A percentile compares a stretch with the other conserved stretches of the same genome.
Conservation (phyloP, 495 filamentous ascomycete genomes). For the Podospora sp. region DNA sequence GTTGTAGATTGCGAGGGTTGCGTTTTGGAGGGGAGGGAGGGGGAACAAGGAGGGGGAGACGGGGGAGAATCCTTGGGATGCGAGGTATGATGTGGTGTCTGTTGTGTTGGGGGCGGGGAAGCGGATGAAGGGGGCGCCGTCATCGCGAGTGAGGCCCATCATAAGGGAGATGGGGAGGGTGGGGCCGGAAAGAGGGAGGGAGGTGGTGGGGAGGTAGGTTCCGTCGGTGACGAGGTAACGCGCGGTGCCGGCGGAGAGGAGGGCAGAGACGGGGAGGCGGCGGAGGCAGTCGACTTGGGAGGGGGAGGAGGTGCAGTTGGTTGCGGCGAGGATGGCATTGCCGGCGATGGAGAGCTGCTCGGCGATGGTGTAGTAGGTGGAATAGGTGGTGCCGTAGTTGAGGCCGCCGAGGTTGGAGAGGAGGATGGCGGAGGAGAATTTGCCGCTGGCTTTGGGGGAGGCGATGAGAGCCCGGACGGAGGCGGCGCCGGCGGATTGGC, state of each 20-base stretch:
- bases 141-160: conserved; percentile 54
- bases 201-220: conserved; percentile 42
- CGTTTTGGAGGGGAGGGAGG: conserved; percentile 37
- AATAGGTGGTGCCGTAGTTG: conserved; percentile 48
- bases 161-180: conserved; percentile 40
- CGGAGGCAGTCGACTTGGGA: conserved; percentile 53
- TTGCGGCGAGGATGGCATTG: conserved; percentile 45
- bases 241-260: conserved; percentile 36
- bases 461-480: conserved; percentile 57
- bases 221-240: conserved; percentile 53
- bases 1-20: conserved; percentile 50
- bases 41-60: conserved; percentile 43
- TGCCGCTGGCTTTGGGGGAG: conserved; percentile 52
- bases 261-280: conserved; percentile 36
- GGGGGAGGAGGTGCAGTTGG: conserved; percentile 45
- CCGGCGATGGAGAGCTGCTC: conserved; percentile 42
- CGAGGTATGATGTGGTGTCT: conserved; percentile 40
- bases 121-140: conserved; percentile 51
- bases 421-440: conserved; percentile 54
- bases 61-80: conserved; percentile 43
- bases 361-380: conserved; percentile 50
- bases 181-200: conserved; percentile 37
- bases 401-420: conserved; percentile 54
- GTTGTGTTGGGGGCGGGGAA: conserved; percentile 46
- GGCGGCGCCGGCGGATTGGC: conserved; percentile 58